Percentiles rank a stretch among this genome's conserved stretches.
phyloP scores from a whole-genome alignment of 495 filamentous ascomycete species.

The Neurospora sp. region DNA sequence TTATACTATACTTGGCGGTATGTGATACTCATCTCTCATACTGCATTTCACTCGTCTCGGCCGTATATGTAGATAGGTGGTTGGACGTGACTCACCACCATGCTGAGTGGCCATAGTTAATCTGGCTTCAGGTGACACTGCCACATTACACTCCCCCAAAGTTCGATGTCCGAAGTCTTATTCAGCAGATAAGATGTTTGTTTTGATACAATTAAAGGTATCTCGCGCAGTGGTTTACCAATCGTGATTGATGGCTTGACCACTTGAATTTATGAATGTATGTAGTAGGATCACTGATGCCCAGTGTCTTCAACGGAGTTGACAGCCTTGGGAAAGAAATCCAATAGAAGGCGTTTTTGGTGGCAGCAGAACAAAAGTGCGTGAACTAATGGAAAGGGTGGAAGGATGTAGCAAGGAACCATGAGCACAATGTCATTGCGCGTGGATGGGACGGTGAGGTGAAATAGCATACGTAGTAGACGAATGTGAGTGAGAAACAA shows the following conservation, averaged over 20 bases:
- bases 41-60: neutral
- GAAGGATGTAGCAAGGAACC: neutral
- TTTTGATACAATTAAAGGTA: neutral
- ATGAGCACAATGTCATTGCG: neutral
- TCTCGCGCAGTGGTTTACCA: neutral
- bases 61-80: neutral
- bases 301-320: neutral
- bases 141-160: neutral
- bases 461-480: neutral
- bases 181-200: neutral
- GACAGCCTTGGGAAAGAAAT: neutral
- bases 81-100: neutral
- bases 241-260: neutral
- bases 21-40: neutral
- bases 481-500: neutral
- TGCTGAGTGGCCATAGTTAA: neutral
- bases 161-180: neutral
- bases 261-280: neutral
- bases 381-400: neutral
- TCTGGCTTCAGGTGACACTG: neutral
- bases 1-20: neutral
- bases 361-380: neutral
- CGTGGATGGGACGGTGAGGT: neutral
- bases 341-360: neutral
- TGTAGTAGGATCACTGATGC: neutral